A percentile compares a stretch with the other conserved stretches of the same genome.
These are phyloP conservation scores for Imleria badia DNA, from an alignment of 768 basidiomycete species.

Conservation along the genomic window DNA sequence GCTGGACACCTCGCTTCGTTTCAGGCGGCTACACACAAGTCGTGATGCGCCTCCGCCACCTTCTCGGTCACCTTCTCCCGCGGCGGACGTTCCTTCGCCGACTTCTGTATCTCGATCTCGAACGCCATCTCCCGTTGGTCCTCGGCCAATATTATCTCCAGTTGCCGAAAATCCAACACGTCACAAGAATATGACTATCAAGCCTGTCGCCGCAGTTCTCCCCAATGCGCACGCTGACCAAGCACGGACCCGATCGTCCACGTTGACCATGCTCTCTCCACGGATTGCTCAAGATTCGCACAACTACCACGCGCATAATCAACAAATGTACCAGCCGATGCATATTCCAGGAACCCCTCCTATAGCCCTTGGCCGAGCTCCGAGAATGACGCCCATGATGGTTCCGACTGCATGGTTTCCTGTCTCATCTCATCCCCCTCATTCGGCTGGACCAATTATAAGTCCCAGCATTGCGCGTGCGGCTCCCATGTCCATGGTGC, in stretches of 20 bases:
- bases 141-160: constrained; percentile 31
- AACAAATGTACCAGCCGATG: constrained; percentile 33
- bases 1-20: too few species aligned
- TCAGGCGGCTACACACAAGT: too few species aligned
- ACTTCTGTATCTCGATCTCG: constrained; percentile 37
- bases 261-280: constrained; percentile 25
- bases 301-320: constrained; percentile 32
- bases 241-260: constrained; percentile 29
- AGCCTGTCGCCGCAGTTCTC: constrained; percentile 20
- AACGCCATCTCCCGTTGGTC: constrained; percentile 49
- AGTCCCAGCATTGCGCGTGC: constrained; percentile 14
- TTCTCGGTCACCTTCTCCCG: constrained; percentile 13
- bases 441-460: constrained; percentile 15
- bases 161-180: constrained; percentile 27
- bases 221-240: constrained; percentile 23
- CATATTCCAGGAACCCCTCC: constrained; percentile 24
- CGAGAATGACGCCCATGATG: constrained; percentile 3
- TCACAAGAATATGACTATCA: constrained; percentile 32
- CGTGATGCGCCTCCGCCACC: too few species aligned
- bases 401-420: constrained; percentile 20
- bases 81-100: constrained; percentile 14
- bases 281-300: constrained; percentile 30
- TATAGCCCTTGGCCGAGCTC: not conserved
- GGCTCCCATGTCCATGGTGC: constrained; percentile 11
- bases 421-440: constrained; percentile 3